These are phyloP conservation scores for Pythium scleroteichum DNA, from an alignment of 352 stramenopile species.

Conservation along the genomic window DNA sequence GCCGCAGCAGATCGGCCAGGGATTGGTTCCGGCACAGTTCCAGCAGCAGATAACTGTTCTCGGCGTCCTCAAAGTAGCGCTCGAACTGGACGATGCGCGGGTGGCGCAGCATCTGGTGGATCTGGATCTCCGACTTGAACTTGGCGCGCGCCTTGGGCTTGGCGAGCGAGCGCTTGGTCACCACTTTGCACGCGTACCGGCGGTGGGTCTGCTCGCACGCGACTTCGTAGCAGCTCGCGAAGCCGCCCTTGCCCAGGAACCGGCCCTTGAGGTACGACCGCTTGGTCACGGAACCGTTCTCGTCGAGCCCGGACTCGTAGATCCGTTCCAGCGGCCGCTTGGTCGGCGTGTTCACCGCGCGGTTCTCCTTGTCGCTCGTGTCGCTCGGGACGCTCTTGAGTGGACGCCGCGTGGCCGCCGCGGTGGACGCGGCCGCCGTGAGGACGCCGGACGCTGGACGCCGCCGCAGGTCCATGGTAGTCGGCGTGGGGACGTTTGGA, in stretches of 20 bases:
- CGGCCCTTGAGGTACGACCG: constrained; percentile 90
- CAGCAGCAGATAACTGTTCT: constrained; percentile 97
- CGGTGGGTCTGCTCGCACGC: constrained; percentile 92
- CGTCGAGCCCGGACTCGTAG: constrained; percentile 62
- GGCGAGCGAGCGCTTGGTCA: constrained; percentile 96
- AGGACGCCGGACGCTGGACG: neutral
- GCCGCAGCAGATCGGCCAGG: constrained; percentile 95
- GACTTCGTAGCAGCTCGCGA: constrained; percentile 97
- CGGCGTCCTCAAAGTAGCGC: constrained; percentile 97
- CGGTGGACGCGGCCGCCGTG: neutral
- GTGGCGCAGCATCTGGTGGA: constrained; percentile 96
- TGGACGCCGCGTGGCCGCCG: neutral
- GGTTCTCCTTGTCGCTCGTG: constrained; percentile 29
- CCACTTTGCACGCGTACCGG: constrained; percentile 97
- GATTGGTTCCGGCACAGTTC: constrained; percentile 97
- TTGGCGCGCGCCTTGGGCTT: constrained; percentile 97
- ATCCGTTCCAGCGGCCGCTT: constrained; percentile 47
- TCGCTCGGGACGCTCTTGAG: neutral
- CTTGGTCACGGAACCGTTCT: constrained; percentile 54
- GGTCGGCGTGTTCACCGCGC: constrained; percentile 3
- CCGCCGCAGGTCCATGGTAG: neutral
- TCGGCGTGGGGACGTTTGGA: neutral
- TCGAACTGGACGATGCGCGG: constrained; percentile 96
- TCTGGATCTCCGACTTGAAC: constrained; percentile 97
- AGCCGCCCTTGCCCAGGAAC: constrained; percentile 97